Percentiles rank a stretch among this genome's conserved stretches.
phyloP scores from a whole-genome alignment of 306 rosid genomes.

The Parietaria judaica region DNA sequence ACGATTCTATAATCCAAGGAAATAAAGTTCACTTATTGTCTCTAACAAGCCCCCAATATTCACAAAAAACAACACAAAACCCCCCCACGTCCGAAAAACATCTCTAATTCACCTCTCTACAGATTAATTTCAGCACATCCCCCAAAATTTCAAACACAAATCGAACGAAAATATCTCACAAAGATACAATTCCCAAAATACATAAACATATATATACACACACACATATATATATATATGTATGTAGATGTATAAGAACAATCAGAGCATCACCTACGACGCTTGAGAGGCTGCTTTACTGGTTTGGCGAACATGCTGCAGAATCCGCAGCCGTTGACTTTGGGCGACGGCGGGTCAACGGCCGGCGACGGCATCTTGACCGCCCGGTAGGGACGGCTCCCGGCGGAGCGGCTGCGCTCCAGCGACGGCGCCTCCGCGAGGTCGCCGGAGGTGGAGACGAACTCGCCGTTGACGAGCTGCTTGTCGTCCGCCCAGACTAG shows the following conservation, averaged over 20 bases:
- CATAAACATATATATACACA: neutral
- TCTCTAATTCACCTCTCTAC: too few species aligned
- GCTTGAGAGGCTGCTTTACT: constrained; percentile 14
- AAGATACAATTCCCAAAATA: neutral
- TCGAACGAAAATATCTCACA: neutral
- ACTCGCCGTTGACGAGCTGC: constrained; percentile 27
- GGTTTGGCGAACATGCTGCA: constrained; percentile 53
- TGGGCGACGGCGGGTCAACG: constrained; percentile 73
- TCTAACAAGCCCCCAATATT: neutral
- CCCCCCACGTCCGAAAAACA: neutral
- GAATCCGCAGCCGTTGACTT: constrained; percentile 43
- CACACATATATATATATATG: neutral
- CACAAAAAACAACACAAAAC: too few species aligned
- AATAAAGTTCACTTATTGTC: too few species aligned
- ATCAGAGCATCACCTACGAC: constrained; percentile 21
- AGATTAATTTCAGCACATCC: neutral
- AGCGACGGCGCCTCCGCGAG: constrained; percentile 29
- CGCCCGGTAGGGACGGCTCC: constrained; percentile 17
- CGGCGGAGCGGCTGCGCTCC: neutral
- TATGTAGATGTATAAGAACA: neutral
- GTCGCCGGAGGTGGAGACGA: constrained; percentile 2
- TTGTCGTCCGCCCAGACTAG: constrained; percentile 55
- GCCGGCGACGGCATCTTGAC: constrained; percentile 31
- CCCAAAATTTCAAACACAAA: neutral
- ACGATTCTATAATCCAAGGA: too few species aligned